Base-by-base conservation (phyloP, 2,329 filamentous ascomycete genomes). In the Aspergillus fijiensis region DNA sequence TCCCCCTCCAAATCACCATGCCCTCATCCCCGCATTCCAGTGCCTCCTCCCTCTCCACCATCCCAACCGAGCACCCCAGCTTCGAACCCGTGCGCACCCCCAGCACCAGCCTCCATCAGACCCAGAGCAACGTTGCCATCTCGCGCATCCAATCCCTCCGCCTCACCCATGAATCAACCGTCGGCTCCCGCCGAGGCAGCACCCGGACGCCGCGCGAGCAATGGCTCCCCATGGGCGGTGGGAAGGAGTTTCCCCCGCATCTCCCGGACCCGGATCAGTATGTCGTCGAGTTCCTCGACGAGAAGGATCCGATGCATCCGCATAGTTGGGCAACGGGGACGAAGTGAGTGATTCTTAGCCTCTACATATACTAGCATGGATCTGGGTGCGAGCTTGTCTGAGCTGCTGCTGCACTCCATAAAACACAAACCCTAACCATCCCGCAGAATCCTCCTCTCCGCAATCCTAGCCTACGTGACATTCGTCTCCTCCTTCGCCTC, bases 241-340 rank as follows among this genome's bases (percentile, higher is more conserved):
- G 52, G 1, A 55, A 55, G 23, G 52, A 55, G 39, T 70, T 68
- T 50, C 69, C 69, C 0, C 81, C 81, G 7, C 69, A 71, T 0
- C 67, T 84, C 7, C 81, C 81, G 4, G 80, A 81, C 12, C 72
- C 76, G 31, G 81, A 84, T 61, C 78, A 82, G 58, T 85, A 84
- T 61, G 78, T 84, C 1, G 82, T 84, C 11, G 82, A 84, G 49
- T 85, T 84, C 63, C 80, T 81, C 54, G 82, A 80, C 2, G 73
- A 70, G 0, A 70, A 81, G 49, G 82, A 84, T 65, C 81, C 81
- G 0, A 84, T 67, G 57, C 59, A 84, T 67, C 80, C 82, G 2
- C 79, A 83, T 66, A 85, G 84, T 53, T 84, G 82, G 82, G 69
- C 77, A 0, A 55, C 76, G 19, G 71, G 70, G 58, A 79, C 74